These are phyloP conservation scores for Metarhizium brunneum DNA, from an alignment of 2,329 filamentous ascomycete species.

Conservation along the genomic window DNA sequence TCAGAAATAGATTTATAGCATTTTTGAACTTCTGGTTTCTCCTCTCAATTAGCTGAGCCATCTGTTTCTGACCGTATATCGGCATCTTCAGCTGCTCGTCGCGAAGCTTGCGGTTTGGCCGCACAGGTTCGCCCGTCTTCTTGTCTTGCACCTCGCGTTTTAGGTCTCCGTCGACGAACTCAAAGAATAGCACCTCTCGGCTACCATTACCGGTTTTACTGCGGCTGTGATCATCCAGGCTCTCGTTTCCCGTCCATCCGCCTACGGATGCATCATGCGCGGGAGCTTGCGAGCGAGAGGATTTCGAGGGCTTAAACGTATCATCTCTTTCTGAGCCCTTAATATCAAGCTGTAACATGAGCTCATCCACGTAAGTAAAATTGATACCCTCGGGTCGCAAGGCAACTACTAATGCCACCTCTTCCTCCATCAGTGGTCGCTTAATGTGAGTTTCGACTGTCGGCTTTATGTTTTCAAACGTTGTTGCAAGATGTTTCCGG, in stretches of 20 bases:
- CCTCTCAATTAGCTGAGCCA: slow-evolving; percentile 82
- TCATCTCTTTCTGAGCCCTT: slow-evolving; percentile 59
- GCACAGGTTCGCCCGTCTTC: slow-evolving; percentile 64
- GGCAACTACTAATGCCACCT: slow-evolving; percentile 74
- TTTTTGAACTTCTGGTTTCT: slow-evolving; percentile 74
- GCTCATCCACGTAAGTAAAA: slow-evolving; percentile 81
- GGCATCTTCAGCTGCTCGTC: slow-evolving; percentile 85
- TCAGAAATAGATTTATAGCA: slow-evolving; percentile 69
- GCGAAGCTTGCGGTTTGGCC: slow-evolving; percentile 56
- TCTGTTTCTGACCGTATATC: slow-evolving; percentile 85
- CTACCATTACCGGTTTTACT: slow-evolving; percentile 18
- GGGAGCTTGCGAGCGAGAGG: slow-evolving; percentile 39
- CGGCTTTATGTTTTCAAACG: slow-evolving; percentile 77
- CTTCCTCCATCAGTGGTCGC: slow-evolving; percentile 58
- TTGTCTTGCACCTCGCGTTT: slow-evolving; percentile 67
- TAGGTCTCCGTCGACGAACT: slow-evolving; percentile 85
- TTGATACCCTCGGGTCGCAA: slow-evolving; percentile 70
- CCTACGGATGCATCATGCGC: slow-evolving; percentile 48
- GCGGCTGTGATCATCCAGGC: slow-evolving; percentile 21
- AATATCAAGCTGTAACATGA: slow-evolving; percentile 70
- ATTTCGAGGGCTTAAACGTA: slow-evolving; percentile 41
- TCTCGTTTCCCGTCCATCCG: slow-evolving; percentile 41
- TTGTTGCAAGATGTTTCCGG: slow-evolving; percentile 84
- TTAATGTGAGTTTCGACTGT: slow-evolving; percentile 79
- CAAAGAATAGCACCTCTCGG: slow-evolving; percentile 74